phyloP scores from a whole-genome alignment of 345 rosid species.

The Aquilaria malaccensis region DNA sequence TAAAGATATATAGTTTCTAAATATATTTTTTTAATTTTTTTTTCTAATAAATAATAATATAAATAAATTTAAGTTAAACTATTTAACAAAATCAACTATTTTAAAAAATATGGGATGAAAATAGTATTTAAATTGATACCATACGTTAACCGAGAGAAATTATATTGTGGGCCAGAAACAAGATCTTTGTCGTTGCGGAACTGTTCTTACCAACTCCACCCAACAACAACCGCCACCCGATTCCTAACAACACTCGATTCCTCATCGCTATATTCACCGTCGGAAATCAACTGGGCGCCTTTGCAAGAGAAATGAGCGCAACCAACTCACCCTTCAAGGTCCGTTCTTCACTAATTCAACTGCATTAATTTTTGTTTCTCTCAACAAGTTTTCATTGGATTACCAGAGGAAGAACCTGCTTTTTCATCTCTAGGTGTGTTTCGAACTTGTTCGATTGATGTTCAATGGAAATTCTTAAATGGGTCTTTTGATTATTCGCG shows the following conservation, averaged over 20 bases:
- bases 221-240: neutral
- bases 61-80: too few species aligned
- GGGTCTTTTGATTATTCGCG: conserved; percentile 2
- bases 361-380: neutral
- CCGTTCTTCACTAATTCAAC: conserved; percentile 6
- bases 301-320: conserved; percentile 12
- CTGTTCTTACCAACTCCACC: too few species aligned
- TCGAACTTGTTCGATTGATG: neutral
- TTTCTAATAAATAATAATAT: too few species aligned
- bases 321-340: conserved; percentile 21
- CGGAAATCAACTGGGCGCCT: conserved; percentile 7
- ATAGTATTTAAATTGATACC: too few species aligned
- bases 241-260: neutral
- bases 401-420: neutral
- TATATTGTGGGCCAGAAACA: too few species aligned
- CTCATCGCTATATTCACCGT: neutral
- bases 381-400: neutral
- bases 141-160: too few species aligned
- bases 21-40: too few species aligned
- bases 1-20: too few species aligned
- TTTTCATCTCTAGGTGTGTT: neutral
- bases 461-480: neutral
- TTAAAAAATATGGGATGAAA: too few species aligned
- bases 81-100: too few species aligned
- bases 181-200: too few species aligned